Conservation (phyloP, 2,329 filamentous ascomycete species). For the Paracorniculantispora psalliotae region DNA sequence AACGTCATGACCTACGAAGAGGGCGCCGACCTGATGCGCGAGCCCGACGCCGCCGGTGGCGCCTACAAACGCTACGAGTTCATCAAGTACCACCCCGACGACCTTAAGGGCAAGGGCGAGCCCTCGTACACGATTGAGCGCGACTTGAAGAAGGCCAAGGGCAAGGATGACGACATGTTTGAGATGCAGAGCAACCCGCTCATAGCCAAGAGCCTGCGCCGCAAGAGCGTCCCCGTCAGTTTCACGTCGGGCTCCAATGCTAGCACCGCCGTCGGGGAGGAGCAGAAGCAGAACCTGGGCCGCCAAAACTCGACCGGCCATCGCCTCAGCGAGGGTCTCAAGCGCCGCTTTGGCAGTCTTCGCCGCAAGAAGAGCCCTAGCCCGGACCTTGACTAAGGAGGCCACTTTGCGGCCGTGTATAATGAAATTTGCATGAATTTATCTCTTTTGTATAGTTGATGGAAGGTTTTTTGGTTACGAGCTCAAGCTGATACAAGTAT, state of each 20-base stretch:
- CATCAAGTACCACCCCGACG: slow-evolving; percentile 65
- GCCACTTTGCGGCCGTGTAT: background rate
- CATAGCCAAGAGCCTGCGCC: slow-evolving; percentile 25
- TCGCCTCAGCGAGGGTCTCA: slow-evolving; percentile 46
- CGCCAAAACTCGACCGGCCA: slow-evolving; percentile 40
- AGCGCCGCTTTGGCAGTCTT: slow-evolving; percentile 49
- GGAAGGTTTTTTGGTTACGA: no score
- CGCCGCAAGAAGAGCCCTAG: slow-evolving; percentile 35
- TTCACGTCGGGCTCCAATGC: slow-evolving; percentile 21
- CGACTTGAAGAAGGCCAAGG: slow-evolving; percentile 56
- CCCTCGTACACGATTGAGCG: slow-evolving; percentile 68
- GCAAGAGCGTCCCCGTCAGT: slow-evolving; percentile 39
- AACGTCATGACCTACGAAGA: slow-evolving; percentile 74
- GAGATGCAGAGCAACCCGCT: slow-evolving; percentile 41
- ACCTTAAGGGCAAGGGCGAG: slow-evolving; percentile 79
- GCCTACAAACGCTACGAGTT: slow-evolving; percentile 73
- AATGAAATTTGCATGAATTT: background rate
- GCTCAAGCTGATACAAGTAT: no score
- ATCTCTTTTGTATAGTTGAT: background rate
- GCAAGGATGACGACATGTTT: slow-evolving; percentile 31
- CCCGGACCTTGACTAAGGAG: slow-evolving; percentile 12
- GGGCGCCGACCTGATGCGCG: slow-evolving; percentile 79
- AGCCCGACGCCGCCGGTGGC: slow-evolving; percentile 61
- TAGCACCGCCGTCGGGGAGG: slow-evolving; percentile 9
- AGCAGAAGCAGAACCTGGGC: slow-evolving; percentile 20